Base-by-base conservation (phyloP, 2,329 filamentous ascomycete genomes). In the Cordyceps javanica region DNA sequence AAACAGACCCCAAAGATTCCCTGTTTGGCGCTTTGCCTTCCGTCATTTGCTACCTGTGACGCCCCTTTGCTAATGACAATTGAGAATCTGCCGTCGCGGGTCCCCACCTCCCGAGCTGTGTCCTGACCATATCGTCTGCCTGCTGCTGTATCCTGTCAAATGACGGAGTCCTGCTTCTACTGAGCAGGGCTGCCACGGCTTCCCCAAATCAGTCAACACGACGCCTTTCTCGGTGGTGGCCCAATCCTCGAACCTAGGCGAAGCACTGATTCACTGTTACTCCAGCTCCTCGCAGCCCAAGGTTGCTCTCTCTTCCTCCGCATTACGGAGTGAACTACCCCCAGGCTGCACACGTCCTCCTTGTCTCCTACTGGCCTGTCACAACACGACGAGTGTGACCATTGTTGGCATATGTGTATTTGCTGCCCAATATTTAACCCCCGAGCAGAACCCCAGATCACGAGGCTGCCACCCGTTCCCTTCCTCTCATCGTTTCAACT, bases 381-480 rank as follows among this genome's bases (percentile, higher is more conserved):
- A 48, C 53, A 45, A 39, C 53, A 48, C 53, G n/a, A 55, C 23
- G 42, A 48, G 53, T 55, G 53, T 23, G 53, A 55, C 53, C 42
- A 25, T 48, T 55, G 53, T 55, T 55, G 53, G 48, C 53, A 48
- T 55, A 44, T 55, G 32, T 55, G 26, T 45, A 55, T 55, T 55
- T 30, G 53, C 53, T 55, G 53, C 53, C 53, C 53, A 55, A 55
- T 55, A 55, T 55, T 55, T 55, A 55, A 55, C 34, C 53, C 53
- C 53, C 53, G 42, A 55, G 34, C 53, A 48, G 53, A 48, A 55
- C 53, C 34, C 53, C 53, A 23, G 53, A 55, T 55, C n/a, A 32
- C 32, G 53, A 48, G 41, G 39, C 41, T 45, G 28, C 38, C 39
- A 34, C 41, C 25, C 42, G n/a, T 39, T 55, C 53, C 42, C 23